These are phyloP conservation scores for Parafenestella ontariensis DNA, from an alignment of 2,329 filamentous ascomycete genomes.

Conservation along the genomic window DNA sequence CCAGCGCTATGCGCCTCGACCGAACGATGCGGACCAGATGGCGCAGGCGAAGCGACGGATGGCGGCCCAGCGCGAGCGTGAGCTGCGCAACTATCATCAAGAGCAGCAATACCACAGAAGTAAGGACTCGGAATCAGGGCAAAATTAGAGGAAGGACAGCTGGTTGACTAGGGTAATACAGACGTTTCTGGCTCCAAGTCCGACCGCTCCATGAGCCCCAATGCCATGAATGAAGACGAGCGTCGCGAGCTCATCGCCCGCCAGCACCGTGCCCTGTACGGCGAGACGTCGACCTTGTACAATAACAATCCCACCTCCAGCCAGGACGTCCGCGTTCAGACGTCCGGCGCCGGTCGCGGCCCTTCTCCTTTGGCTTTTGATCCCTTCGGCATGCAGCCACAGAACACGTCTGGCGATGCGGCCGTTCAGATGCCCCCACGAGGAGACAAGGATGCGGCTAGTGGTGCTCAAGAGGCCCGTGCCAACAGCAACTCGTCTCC, in stretches of 20 bases:
- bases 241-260: conserved; percentile 94
- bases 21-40: conserved; percentile 95
- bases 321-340: conserved; percentile 67
- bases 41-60: conserved; percentile 99
- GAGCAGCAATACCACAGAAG: conserved; percentile 99
- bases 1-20: conserved; percentile 88
- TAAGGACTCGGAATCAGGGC: conserved; percentile 83
- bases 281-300: conserved; percentile 72
- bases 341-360: conserved; percentile 69
- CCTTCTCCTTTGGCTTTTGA: conserved; percentile 84
- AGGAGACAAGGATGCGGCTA: conserved; percentile 53
- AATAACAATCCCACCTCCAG: conserved; percentile 71
- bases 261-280: conserved; percentile 93
- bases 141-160: conserved; percentile 56
- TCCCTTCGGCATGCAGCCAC: conserved; percentile 63
- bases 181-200: conserved; percentile 79
- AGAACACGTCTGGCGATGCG: conserved; percentile 60
- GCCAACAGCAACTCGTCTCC: conserved; percentile 88
- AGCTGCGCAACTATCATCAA: conserved; percentile 99
- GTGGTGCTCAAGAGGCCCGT: conserved; percentile 66
- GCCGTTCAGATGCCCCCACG: conserved; percentile 60
- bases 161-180: conserved; percentile 67
- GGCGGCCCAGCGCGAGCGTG: conserved; percentile 97
- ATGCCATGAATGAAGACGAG: conserved; percentile 91
- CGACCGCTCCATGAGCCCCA: conserved; percentile 84